Conservation (phyloP, 75 land plant genomes). For the Isoetes taiwanensis region DNA sequence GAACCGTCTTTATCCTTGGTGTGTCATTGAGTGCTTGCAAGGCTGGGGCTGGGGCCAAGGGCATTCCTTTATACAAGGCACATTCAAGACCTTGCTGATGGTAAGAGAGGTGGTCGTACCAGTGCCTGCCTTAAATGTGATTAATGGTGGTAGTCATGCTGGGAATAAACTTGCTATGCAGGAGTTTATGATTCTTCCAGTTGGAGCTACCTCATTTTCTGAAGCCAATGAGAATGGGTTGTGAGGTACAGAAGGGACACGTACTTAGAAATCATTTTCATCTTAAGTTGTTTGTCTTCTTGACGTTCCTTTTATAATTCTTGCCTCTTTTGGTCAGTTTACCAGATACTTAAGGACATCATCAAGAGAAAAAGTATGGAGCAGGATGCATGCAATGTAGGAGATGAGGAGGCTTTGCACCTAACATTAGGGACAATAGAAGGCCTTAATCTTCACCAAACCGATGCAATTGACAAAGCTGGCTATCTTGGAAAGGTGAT, state of each 20-base stretch:
- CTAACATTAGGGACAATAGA: slow-evolving; percentile 94
- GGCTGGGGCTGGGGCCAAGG: slow-evolving; percentile 87
- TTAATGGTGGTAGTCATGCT: slow-evolving; percentile 93
- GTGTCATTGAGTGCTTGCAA: slow-evolving; percentile 79
- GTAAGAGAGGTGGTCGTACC: slow-evolving; percentile 90
- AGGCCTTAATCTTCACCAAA: slow-evolving; percentile 58
- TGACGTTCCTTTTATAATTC: not conserved
- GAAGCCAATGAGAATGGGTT: slow-evolving; percentile 94
- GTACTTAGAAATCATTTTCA: not conserved
- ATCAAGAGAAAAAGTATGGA: slow-evolving; percentile 87
- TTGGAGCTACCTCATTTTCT: slow-evolving; percentile 77
- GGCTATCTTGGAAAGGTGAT: slow-evolving; percentile 97
- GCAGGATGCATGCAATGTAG: slow-evolving; percentile 97
- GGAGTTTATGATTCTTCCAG: slow-evolving; percentile 94
- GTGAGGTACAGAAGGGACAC: slow-evolving; percentile 76
- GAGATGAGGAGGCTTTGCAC: slow-evolving; percentile 98
- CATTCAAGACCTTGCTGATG: slow-evolving; percentile 70
- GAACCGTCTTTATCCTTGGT: slow-evolving; percentile 87
- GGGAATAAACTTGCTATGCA: slow-evolving; percentile 94
- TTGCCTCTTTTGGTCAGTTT: slow-evolving; percentile 36
- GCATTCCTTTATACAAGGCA: slow-evolving; percentile 72
- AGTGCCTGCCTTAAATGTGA: slow-evolving; percentile 94
- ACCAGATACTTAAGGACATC: slow-evolving; percentile 77
- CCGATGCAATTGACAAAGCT: slow-evolving; percentile 88
- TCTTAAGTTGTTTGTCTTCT: not conserved